A percentile compares a stretch with the other conserved stretches of the same genome.
Evolutionary conservation across 352 stramenopile genomes (phyloP).

Genomic region (Globisporangium nunn): DNA sequence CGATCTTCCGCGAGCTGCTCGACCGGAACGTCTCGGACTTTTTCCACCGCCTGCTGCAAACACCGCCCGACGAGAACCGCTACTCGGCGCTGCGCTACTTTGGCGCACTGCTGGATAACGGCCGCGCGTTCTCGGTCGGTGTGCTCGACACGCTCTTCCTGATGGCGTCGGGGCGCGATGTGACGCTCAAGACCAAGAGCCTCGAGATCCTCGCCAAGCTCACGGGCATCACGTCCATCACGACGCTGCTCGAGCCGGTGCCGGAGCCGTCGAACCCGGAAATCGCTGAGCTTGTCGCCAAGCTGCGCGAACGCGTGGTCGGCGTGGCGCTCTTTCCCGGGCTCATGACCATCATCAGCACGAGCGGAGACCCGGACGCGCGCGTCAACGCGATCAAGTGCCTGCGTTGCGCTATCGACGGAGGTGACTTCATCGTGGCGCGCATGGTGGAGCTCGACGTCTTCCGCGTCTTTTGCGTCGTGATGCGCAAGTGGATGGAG

Average conservation of each 20-base stretch:
- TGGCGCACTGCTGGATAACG: conserved; percentile 44
- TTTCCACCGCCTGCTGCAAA: conserved; percentile 71
- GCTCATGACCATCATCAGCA: conserved; percentile 55
- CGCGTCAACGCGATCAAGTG: conserved; percentile 63
- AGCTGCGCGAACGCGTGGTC: conserved; percentile 58
- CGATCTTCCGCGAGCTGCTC: conserved; percentile 58
- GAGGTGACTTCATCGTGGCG: conserved; percentile 38
- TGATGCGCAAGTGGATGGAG: conserved; percentile 59
- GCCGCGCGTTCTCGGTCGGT: conserved; percentile 35
- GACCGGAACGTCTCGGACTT: conserved; percentile 64
- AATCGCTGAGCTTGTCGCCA: conserved; percentile 34
- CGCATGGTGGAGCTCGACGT: conserved; percentile 73
- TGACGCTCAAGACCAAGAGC: conserved; percentile 37
- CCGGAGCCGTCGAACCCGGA: conserved; percentile 33
- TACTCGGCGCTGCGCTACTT: conserved; percentile 72
- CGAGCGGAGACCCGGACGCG: conserved; percentile 31
- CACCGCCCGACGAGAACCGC: conserved; percentile 66
- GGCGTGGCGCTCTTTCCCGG: conserved; percentile 50
- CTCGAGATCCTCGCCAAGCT: conserved; percentile 48
- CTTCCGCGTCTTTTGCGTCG: conserved; percentile 54
- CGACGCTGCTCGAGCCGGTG: conserved; percentile 32
- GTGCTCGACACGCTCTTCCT: conserved; percentile 74
- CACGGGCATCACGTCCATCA: conserved; percentile 46
- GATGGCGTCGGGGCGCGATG: conserved; percentile 52
- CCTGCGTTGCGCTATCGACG: conserved; percentile 53